phyloP scores from a whole-genome alignment of 768 basidiomycete genomes.

The Tricholoma saponaceum region DNA sequence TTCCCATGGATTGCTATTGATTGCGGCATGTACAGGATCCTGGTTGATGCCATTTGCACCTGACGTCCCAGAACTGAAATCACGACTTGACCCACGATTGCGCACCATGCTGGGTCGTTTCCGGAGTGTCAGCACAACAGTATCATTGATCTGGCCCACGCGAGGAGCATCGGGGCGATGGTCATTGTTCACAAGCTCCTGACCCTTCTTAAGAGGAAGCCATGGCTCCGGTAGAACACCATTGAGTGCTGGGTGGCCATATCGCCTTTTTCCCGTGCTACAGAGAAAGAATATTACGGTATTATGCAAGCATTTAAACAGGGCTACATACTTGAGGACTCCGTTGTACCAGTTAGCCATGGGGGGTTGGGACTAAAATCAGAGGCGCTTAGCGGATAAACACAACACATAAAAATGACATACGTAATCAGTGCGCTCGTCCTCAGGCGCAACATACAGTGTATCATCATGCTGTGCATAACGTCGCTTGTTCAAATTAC shows the following conservation, averaged over 20 bases:
- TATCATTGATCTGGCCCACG: slow-evolving; percentile 44
- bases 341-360: slow-evolving; percentile 95
- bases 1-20: slow-evolving; percentile 59
- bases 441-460: slow-evolving; percentile 92
- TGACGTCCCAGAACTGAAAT: slow-evolving; percentile 14
- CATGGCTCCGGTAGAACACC: slow-evolving; percentile 91
- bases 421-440: slow-evolving; percentile 88
- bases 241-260: slow-evolving; percentile 93
- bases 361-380: slow-evolving; percentile 84
- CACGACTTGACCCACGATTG: slow-evolving; percentile 18
- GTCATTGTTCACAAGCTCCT: slow-evolving; percentile 63
- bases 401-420: slow-evolving; percentile 13
- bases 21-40: slow-evolving; percentile 19
- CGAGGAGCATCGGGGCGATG: slow-evolving; percentile 31
- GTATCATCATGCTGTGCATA: slow-evolving; percentile 95
- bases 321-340: slow-evolving; percentile 69
- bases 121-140: slow-evolving; percentile 79
- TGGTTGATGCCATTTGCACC: slow-evolving; percentile 8
- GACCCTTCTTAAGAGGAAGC: slow-evolving; percentile 86
- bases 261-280: slow-evolving; percentile 91
- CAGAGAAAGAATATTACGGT: slow-evolving; percentile 1
- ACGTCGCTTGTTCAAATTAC: slow-evolving; percentile 79
- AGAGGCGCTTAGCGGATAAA: slow-evolving; percentile 9
- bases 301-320: not conserved
- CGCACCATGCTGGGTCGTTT: slow-evolving; percentile 60